Evolutionary conservation across 768 basidiomycete genomes (phyloP).

Genomic region (Serendipita vermifera): DNA sequence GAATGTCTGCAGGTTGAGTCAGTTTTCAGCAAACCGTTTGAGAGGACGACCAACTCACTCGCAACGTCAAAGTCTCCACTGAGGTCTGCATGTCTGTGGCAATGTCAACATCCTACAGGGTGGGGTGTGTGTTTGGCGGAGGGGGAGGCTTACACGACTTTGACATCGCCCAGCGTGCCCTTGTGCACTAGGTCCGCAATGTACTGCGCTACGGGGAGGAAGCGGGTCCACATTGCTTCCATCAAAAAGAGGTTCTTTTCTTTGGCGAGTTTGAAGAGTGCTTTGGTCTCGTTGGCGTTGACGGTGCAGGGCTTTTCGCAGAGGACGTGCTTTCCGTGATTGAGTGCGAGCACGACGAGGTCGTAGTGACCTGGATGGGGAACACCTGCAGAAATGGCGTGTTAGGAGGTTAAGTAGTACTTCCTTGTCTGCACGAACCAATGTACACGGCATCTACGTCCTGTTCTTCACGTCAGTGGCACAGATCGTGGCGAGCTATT

Average conservation of each 20-base stretch:
- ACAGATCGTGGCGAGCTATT: slow-evolving; percentile 2
- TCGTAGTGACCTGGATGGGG: slow-evolving; percentile 76
- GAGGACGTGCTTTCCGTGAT: slow-evolving; percentile 71
- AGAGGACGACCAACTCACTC: slow-evolving; percentile 31
- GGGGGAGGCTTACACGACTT: slow-evolving; percentile 31
- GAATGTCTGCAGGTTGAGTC: slow-evolving; percentile 34
- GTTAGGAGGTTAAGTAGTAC: not conserved
- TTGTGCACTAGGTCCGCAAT: slow-evolving; percentile 50
- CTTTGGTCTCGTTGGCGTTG: slow-evolving; percentile 62
- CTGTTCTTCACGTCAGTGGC: slow-evolving; percentile 23
- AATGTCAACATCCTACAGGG: not conserved
- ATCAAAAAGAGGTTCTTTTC: slow-evolving; percentile 75
- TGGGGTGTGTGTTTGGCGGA: not conserved
- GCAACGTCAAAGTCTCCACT: slow-evolving; percentile 55
- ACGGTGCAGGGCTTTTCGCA: slow-evolving; percentile 82
- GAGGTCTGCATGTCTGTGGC: slow-evolving; percentile 50
- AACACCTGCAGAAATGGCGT: slow-evolving; percentile 36
- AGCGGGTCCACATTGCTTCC: slow-evolving; percentile 85
- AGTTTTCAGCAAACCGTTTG: not conserved
- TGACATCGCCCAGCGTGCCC: slow-evolving; percentile 51
- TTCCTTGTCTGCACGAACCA: too few species aligned
- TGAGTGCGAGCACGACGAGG: slow-evolving; percentile 62
- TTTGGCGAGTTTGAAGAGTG: slow-evolving; percentile 59
- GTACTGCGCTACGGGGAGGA: slow-evolving; percentile 55
- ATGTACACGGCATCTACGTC: slow-evolving; percentile 69